Base-by-base conservation (phyloP, 768 basidiomycete genomes). In the Suillus brevipes region DNA sequence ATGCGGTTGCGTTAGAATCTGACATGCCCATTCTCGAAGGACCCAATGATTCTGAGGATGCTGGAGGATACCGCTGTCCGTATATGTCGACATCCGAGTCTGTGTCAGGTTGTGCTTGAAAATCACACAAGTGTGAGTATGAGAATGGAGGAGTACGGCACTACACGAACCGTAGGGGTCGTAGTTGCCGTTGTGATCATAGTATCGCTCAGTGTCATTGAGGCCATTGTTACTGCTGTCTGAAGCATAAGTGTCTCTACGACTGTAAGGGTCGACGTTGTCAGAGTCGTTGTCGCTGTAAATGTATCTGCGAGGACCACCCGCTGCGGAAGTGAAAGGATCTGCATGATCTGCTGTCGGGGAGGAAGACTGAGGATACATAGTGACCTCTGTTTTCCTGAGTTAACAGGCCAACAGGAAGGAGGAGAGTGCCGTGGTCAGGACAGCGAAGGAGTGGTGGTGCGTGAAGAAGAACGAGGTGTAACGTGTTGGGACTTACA, bases 41-140 rank as follows among this genome's bases (percentile, higher is more conserved):
- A 9, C 86, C 87, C 43, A 94, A 74, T 0, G 91, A 93, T 75
- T 94, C 92, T 65, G 88, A 84, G 0, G 92, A 95, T 6, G 70
- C 58, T 18, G 87, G 91, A 0, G 85, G 80, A 69, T 88, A 87
- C 42, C 88, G 87, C 67, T 87, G 86, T 14, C 83, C 86, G 72
- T 93, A 92, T 62, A 88, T 81, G 74, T 86, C 92, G 61, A 84
- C 84, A 68, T 94, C 93, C 20, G 92, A 94, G 77, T 95, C 93
- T 38, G 90, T 93, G 77, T 95, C 93, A 75, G 85, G 89, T 66
- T 87, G 86, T 58, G 87, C 91, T 92, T 72, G 42, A 65, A 65
- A 64, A 68, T 64, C 70, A 61, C 65, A 65, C 63, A 36, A 66
- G 53, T 60, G 37, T 56, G 59, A 70, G 56, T 18, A 53, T 14